Evolutionary conservation across 768 basidiomycete genomes (phyloP).

Genomic region (Leucogyrophana mollusca): DNA sequence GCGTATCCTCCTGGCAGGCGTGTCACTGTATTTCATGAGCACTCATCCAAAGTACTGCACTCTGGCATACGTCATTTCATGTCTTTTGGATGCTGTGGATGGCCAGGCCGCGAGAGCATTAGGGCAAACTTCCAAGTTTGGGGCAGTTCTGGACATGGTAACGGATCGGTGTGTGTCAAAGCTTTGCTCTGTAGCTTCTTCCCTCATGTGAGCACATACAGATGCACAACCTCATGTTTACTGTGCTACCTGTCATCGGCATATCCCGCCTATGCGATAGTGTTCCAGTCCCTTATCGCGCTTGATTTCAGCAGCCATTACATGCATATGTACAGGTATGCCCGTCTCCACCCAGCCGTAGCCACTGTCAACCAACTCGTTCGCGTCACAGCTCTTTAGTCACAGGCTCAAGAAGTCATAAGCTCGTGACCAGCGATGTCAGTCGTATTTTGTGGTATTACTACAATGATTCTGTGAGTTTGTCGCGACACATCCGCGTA

Average conservation of each 20-base stretch:
- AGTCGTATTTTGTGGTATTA: conserved; percentile 90
- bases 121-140: conserved; percentile 93
- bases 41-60: conserved; percentile 94
- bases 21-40: conserved; percentile 91
- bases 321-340: conserved; percentile 99
- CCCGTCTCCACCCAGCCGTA: conserved; percentile 5
- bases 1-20: conserved; percentile 85
- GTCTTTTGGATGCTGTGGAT: conserved; percentile 92
- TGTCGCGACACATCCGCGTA: neutral
- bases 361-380: neutral
- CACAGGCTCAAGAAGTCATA: conserved; percentile 92
- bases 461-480: conserved; percentile 87
- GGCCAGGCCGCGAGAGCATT: conserved; percentile 88
- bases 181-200: conserved; percentile 1
- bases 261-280: conserved; percentile 80
- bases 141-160: conserved; percentile 98
- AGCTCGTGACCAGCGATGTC: conserved; percentile 88
- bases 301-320: conserved; percentile 98
- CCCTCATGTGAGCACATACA: conserved; percentile 29
- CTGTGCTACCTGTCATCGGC: conserved; percentile 90
- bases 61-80: conserved; percentile 83
- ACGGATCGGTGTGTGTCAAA: conserved; percentile 79
- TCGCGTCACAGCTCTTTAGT: conserved; percentile 71
- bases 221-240: conserved; percentile 94
- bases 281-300: conserved; percentile 94